A percentile compares a stretch with the other conserved stretches of the same genome.
Conservation (phyloP, 2,329 filamentous ascomycete genomes). For the Alternaria novae-zelandiae region DNA sequence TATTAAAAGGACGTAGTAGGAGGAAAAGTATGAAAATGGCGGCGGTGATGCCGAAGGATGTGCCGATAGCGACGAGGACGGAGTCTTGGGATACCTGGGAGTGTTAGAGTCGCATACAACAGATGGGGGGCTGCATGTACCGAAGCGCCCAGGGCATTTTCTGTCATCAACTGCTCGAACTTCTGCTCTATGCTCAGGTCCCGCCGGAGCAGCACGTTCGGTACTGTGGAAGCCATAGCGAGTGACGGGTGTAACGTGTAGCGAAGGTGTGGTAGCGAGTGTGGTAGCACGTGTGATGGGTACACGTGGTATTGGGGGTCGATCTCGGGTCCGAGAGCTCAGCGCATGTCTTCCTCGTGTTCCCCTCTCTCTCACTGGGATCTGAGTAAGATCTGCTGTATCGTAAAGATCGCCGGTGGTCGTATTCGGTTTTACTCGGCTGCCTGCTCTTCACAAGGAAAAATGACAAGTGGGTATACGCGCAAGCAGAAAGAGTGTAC, state of each 20-base stretch:
- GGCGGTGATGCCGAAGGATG: constrained; percentile 76
- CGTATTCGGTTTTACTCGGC: not conserved
- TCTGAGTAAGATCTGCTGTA: not conserved
- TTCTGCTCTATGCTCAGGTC: constrained; percentile 39
- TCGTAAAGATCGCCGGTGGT: not conserved
- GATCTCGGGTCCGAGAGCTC: not conserved
- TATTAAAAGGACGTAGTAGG: constrained; percentile 87
- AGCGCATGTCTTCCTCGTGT: not conserved
- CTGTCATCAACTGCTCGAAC: constrained; percentile 37
- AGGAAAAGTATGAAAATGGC: constrained; percentile 83
- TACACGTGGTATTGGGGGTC: not conserved
- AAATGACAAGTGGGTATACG: not conserved
- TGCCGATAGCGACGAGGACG: constrained; percentile 78
- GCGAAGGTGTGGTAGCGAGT: not conserved
- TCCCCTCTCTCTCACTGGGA: not conserved
- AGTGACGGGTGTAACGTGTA: constrained; percentile 9
- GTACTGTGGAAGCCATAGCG: constrained; percentile 27
- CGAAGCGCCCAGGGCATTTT: constrained; percentile 37
- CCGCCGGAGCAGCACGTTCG: constrained; percentile 30
- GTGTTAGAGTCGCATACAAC: constrained; percentile 17
- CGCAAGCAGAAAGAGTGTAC: not conserved
- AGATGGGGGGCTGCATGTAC: constrained; percentile 17
- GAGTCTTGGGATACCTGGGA: constrained; percentile 64
- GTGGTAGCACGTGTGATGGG: not conserved
- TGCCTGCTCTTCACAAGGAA: not conserved